Evolutionary conservation across 2,329 filamentous ascomycete genomes (phyloP).

Genomic region (Pezizomycotina sp.): DNA sequence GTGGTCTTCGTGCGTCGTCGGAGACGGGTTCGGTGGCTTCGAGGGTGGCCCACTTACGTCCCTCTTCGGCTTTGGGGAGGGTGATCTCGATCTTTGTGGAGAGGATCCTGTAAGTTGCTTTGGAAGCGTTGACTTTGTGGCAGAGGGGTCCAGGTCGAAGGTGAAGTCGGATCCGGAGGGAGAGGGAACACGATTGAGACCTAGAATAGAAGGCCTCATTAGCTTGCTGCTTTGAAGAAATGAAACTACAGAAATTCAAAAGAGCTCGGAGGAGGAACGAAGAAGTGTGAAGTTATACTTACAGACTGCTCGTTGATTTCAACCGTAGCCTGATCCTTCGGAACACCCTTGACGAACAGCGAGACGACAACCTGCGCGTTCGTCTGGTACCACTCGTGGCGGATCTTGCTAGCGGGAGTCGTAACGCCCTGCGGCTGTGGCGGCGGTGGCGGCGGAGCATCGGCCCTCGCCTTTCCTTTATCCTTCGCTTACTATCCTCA

Average conservation of each 20-base stretch:
- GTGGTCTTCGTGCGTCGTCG: conserved; percentile 16
- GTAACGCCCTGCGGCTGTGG: conserved; percentile 16
- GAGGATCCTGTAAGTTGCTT: conserved; percentile 48
- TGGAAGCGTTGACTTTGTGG: conserved; percentile 43
- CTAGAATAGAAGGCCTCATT: conserved; percentile 28
- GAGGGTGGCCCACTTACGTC: conserved; percentile 49
- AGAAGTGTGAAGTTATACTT: conserved; percentile 6
- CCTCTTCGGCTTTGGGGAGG: conserved; percentile 48
- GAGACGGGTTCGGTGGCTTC: conserved; percentile 32
- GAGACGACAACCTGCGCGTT: conserved; percentile 43
- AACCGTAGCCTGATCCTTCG: conserved; percentile 38
- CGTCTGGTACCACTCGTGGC: conserved; percentile 53
- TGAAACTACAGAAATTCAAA: too few species aligned
- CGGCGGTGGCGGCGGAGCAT: neutral
- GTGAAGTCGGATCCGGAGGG: conserved; percentile 40
- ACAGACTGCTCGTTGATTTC: conserved; percentile 29
- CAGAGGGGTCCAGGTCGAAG: conserved; percentile 47
- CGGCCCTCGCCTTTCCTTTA: conserved; percentile 8
- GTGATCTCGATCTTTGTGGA: conserved; percentile 65
- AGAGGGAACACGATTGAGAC: conserved; percentile 44
- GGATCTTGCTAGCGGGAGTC: conserved; percentile 42
- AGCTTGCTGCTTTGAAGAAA: too few species aligned
- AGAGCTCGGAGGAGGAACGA: too few species aligned
- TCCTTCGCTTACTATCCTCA: conserved; percentile 12
- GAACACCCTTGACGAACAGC: conserved; percentile 46